Base-by-base conservation (phyloP, 352 stramenopile genomes). In the Pythium aristosporum region DNA sequence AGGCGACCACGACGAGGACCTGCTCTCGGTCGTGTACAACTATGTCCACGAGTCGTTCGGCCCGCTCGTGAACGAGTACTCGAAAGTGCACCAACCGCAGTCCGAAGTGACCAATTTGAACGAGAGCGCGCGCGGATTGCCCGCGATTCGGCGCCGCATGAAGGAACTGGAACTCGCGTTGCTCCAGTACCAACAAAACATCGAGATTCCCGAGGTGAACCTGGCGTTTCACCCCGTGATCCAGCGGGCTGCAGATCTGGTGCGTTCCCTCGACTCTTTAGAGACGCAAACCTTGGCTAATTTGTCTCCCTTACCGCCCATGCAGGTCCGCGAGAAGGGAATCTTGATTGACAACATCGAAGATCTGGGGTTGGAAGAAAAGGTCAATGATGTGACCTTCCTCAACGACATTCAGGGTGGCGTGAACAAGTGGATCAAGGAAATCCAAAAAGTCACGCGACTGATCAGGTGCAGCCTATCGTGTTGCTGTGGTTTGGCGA, bases 341-440 rank as follows among this genome's bases (percentile, higher is more conserved):
- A 71, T 86, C 25, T 46, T 83, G 28, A 91, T 94, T 28, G 86
- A 96, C 68, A 70, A 74, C 36, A 76, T 96, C 36, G 86, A 95
- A 58, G 78, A 81, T 11, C 72, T 96, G 2, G 87, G 84, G 0
- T 59, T 96, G 7, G 82, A 93, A 63, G 85, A 94, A 7, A 91
- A 92, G 44, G 75, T 96, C 43, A 79, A 90, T 50, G 88, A 96
- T 63, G 74, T 88, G n/a, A 69, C 74, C 0, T 96, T 95, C 61
- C 63, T 96, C 5, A 96, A 96, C 63, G 84, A 88, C 12, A 93
- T 96, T 21, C 88, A 96, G 63, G 85, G 76, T 39, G 84, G 87
- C 34, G 90, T 98, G n/a, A 96, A 94, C 74, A 91, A 93, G 54
- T 98, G 94, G 94, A 96, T 97, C 64, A 97, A 96, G 68, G 94